Conservation (phyloP, 208 protist genomes). For the Balamuthia mandrillaris region DNA sequence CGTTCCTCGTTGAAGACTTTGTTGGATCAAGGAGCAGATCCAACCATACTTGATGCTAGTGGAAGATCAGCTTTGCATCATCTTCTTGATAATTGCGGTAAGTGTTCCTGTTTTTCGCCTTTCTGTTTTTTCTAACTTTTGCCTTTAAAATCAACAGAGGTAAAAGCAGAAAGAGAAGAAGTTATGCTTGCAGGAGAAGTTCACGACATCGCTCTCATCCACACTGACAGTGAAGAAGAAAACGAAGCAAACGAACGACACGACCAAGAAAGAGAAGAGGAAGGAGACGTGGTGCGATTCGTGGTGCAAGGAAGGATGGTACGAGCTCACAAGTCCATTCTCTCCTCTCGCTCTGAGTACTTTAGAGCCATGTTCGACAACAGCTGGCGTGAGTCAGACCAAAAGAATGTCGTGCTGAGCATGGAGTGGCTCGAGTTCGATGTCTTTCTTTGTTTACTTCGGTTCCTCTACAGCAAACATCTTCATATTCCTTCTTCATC, state of each 20-base stretch:
- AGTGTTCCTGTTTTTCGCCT: background rate
- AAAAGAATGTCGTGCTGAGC: background rate
- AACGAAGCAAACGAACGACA: background rate
- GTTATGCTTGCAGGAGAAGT: background rate
- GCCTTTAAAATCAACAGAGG: background rate
- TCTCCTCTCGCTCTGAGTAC: background rate
- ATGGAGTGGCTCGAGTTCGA: background rate
- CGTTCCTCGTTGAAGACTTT: background rate
- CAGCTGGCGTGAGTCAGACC: constrained; percentile 3
- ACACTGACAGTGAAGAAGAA: too few relatives aligned
- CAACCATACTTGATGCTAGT: background rate
- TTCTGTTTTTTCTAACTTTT: background rate
- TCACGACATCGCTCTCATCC: background rate
- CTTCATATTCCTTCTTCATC: background rate
- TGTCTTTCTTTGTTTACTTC: background rate
- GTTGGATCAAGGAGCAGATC: background rate
- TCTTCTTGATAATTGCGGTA: background rate
- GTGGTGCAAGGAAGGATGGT: background rate
- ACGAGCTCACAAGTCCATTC: background rate
- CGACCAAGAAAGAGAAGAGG: background rate
- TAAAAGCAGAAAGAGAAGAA: background rate
- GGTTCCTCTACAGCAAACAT: constrained; percentile 15
- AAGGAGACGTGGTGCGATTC: background rate
- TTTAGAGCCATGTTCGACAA: constrained; percentile 17
- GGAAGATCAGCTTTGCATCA: background rate